Evolutionary conservation across 257 asterid genomes (phyloP).

Genomic region (Craterostigma plantagineum): DNA sequence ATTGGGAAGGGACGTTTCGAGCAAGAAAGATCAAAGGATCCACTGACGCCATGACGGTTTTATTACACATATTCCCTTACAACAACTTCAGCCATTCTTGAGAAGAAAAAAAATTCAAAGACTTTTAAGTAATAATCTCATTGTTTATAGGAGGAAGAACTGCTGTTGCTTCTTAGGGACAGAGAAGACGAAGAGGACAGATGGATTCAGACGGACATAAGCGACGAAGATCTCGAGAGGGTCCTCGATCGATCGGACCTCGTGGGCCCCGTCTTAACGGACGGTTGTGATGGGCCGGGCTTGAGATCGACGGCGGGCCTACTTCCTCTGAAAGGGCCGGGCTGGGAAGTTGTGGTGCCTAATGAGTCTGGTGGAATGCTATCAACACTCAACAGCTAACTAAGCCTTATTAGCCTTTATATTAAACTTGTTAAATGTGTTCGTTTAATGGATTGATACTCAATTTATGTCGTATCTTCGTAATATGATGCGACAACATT

Average conservation of each 20-base stretch:
- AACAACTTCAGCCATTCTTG: no score
- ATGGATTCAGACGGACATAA: slow-evolving; percentile 73
- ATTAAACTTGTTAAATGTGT: no score
- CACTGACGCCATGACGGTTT: slow-evolving; percentile 28
- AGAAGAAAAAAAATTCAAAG: no score
- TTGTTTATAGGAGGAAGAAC: no score
- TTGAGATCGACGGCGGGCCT: slow-evolving; percentile 1
- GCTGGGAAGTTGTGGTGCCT: slow-evolving; percentile 97
- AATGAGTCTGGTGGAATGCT: slow-evolving; percentile 72
- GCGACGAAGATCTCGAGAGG: slow-evolving; percentile 58
- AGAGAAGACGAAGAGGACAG: slow-evolving; percentile 57
- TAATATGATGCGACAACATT: no score
- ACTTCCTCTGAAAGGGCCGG: slow-evolving; percentile 86
- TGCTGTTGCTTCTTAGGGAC: slow-evolving; percentile 58
- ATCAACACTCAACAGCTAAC: slow-evolving; percentile 56
- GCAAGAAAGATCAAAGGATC: slow-evolving; percentile 63
- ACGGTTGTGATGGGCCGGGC: slow-evolving; percentile 10
- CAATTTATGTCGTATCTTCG: no score
- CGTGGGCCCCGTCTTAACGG: slow-evolving; percentile 1
- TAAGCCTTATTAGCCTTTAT: no score
- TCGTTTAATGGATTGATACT: no score
- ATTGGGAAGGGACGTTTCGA: slow-evolving; percentile 87
- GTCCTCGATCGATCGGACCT: slow-evolving; percentile 78
- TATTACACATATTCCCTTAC: slow-evolving; percentile 2
- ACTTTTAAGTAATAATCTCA: no score